These are phyloP conservation scores for Nasturtium officinale DNA, from an alignment of 345 rosid genomes.

Conservation along the genomic window DNA sequence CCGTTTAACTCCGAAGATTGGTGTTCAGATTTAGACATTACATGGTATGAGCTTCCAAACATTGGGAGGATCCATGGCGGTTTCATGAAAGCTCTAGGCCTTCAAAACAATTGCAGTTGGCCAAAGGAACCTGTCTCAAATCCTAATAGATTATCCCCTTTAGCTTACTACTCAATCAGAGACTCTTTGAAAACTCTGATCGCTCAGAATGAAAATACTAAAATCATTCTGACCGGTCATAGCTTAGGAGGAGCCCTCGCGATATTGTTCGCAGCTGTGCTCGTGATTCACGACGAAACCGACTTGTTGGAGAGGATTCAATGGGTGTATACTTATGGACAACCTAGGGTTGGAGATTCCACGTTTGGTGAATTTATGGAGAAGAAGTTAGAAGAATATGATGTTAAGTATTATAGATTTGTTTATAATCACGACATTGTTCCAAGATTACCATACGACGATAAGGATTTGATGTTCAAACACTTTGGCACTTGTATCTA, in stretches of 20 bases:
- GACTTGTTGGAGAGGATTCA: constrained; percentile 56
- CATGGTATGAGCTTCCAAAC: constrained; percentile 67
- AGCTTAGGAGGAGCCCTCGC: constrained; percentile 84
- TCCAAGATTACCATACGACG: constrained; percentile 73
- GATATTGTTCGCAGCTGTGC: constrained; percentile 58
- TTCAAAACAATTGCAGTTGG: constrained; percentile 63
- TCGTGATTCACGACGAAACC: constrained; percentile 56
- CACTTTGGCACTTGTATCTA: constrained; percentile 70
- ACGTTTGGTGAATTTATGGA: constrained; percentile 62
- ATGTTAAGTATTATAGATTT: constrained; percentile 52
- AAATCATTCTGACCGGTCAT: constrained; percentile 64
- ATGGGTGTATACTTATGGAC: constrained; percentile 74
- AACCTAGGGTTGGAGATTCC: constrained; percentile 78
- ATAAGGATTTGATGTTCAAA: constrained; percentile 65
- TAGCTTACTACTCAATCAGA: constrained; percentile 65
- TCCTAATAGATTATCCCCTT: constrained; percentile 29
- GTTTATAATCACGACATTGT: constrained; percentile 74
- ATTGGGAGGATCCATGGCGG: constrained; percentile 77
- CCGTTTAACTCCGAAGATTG: constrained; percentile 67
- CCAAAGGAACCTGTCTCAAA: constrained; percentile 46
- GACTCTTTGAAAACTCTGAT: constrained; percentile 47
- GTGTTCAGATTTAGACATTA: constrained; percentile 71
- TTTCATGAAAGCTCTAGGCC: constrained; percentile 78
- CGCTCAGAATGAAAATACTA: constrained; percentile 43
- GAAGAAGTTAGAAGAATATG: constrained; percentile 44